phyloP scores from a whole-genome alignment of 768 basidiomycete genomes.

The Dentipellis sp. region DNA sequence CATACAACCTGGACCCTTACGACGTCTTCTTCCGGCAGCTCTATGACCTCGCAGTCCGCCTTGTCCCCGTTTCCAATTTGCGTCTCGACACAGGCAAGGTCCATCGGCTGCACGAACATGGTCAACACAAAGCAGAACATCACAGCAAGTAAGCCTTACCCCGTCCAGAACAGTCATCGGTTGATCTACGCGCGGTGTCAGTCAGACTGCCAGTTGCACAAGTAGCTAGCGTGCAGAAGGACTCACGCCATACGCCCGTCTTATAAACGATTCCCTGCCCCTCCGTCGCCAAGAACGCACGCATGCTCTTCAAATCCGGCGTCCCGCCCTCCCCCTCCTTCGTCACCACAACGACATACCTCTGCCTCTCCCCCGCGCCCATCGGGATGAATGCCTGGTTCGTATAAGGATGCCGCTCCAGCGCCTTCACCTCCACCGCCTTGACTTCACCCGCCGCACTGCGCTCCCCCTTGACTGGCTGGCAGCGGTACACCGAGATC shows the following conservation, averaged over 20 bases:
- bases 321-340: constrained; percentile 65
- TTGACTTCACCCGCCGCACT: constrained; percentile 37
- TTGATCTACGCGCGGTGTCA: constrained; percentile 50
- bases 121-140: not conserved
- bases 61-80: constrained; percentile 75
- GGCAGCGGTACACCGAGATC: constrained; percentile 80
- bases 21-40: constrained; percentile 30
- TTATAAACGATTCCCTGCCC: constrained; percentile 85
- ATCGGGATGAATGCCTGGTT: constrained; percentile 95
- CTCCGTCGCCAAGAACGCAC: constrained; percentile 74
- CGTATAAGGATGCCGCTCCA: constrained; percentile 86
- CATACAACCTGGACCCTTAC: constrained; percentile 25
- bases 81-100: constrained; percentile 86
- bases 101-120: constrained; percentile 44
- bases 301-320: constrained; percentile 66
- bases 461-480: constrained; percentile 33
- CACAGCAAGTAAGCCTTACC: constrained; percentile 26
- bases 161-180: constrained; percentile 79
- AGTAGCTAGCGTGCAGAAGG: not conserved
- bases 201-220: not conserved
- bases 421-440: constrained; percentile 55
- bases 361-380: constrained; percentile 50
- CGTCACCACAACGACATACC: constrained; percentile 84
- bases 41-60: constrained; percentile 82
- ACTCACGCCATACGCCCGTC: constrained; percentile 86